Conservation (phyloP, 306 rosid genomes). For the Lablab purpureus region DNA sequence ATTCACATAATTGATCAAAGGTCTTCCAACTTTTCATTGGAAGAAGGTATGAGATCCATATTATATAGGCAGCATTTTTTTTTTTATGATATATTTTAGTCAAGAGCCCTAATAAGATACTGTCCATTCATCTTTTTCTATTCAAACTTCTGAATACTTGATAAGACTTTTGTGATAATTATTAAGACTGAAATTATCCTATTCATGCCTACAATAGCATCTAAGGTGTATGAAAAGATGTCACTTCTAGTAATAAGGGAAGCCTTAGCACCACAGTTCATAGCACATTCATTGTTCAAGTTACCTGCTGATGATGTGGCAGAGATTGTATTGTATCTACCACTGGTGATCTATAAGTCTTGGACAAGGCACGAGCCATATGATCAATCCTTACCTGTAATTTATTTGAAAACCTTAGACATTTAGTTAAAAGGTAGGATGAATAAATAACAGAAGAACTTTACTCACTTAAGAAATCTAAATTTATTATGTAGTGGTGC, state of each 20-base stretch:
- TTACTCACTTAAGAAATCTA: not conserved
- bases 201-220: not conserved
- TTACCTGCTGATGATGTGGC: conserved; percentile 98
- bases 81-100: not conserved
- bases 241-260: not conserved
- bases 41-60: not conserved
- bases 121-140: not conserved
- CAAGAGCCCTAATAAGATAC: not conserved
- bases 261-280: conserved; percentile 5
- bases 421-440: conserved; percentile 1
- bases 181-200: not conserved
- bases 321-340: conserved; percentile 90
- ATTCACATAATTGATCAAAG: not conserved
- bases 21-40: not conserved
- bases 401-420: conserved; percentile 37
- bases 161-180: conserved; percentile 4
- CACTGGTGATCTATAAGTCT: conserved; percentile 79
- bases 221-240: not conserved
- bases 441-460: conserved; percentile 4
- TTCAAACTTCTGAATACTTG: not conserved
- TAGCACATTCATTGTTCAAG: conserved; percentile 36
- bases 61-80: not conserved
- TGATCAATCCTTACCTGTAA: conserved; percentile 88
- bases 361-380: conserved; percentile 88
- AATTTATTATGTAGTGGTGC: not conserved